Evolutionary conservation across 768 basidiomycete species (phyloP).

Genomic region (Strobilomyces dryophilus): DNA sequence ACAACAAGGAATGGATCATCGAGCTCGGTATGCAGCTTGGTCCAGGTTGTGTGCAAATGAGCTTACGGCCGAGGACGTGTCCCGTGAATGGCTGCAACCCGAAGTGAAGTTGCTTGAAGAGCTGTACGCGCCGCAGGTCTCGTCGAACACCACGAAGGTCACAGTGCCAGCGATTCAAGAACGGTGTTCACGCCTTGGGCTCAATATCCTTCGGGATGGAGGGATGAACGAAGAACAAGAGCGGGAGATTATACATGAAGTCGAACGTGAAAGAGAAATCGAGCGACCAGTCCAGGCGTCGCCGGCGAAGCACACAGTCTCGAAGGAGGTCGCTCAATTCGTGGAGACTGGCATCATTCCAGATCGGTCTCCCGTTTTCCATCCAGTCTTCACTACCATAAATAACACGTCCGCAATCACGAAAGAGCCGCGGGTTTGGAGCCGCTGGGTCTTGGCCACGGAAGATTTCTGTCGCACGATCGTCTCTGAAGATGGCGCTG

Average conservation of each 20-base stretch:
- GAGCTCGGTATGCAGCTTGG: constrained; percentile 23
- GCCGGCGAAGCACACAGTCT: constrained; percentile 21
- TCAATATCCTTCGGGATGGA: constrained; percentile 14
- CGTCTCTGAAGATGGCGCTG: not conserved
- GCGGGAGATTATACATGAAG: constrained; percentile 40
- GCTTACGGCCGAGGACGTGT: constrained; percentile 1
- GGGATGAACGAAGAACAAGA: constrained; percentile 46
- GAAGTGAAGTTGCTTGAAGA: constrained; percentile 36
- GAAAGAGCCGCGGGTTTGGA: constrained; percentile 20
- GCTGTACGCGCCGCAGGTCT: constrained; percentile 25
- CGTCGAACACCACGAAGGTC: constrained; percentile 2
- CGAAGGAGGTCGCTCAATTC: not conserved
- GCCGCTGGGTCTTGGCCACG: constrained; percentile 11
- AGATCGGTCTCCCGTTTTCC: constrained; percentile 16
- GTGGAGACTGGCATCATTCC: constrained; percentile 27
- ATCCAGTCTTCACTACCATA: constrained; percentile 12
- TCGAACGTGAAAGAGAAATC: constrained; percentile 36
- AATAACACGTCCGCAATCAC: constrained; percentile 2
- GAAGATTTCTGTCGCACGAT: constrained; percentile 13
- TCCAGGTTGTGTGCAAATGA: constrained; percentile 7
- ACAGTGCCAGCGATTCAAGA: constrained; percentile 19
- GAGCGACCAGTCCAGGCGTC: constrained; percentile 31
- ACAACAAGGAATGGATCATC: constrained; percentile 21
- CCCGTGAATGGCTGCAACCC: constrained; percentile 34
- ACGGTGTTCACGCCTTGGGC: constrained; percentile 27